phyloP scores from a whole-genome alignment of 2,329 filamentous ascomycete genomes.

The Claviceps sp. region DNA sequence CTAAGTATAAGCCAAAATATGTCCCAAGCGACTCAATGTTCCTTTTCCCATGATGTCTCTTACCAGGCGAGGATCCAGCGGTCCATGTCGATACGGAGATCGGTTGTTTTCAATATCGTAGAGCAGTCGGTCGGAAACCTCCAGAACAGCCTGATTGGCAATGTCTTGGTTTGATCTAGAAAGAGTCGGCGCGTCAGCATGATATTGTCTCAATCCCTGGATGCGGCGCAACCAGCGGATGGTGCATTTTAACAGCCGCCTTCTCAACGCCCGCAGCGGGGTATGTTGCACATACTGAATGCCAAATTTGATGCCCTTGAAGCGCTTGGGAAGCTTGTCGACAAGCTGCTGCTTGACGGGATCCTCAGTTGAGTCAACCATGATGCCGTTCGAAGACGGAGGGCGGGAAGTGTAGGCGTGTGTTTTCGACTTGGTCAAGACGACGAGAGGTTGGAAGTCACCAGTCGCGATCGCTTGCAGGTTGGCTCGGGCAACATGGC shows the following conservation, averaged over 20 bases:
- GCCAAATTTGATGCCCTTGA: conserved; percentile 84
- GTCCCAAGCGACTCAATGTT: neutral
- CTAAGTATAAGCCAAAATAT: neutral
- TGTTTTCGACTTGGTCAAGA: neutral
- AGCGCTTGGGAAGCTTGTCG: conserved; percentile 75
- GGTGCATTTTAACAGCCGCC: too few species aligned
- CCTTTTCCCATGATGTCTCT: conserved; percentile 5
- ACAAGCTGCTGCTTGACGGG: conserved; percentile 37
- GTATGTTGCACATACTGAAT: conserved; percentile 31
- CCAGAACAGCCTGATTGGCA: conserved; percentile 85
- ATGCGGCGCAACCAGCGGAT: neutral
- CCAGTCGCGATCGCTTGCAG: conserved; percentile 3
- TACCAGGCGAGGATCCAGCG: conserved; percentile 71
- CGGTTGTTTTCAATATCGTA: conserved; percentile 80
- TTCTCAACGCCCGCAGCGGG: neutral
- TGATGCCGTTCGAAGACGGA: neutral
- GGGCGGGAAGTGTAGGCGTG: neutral
- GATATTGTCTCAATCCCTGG: neutral
- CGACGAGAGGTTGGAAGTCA: conserved; percentile 2
- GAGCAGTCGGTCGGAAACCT: conserved; percentile 85
- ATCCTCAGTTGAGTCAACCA: conserved; percentile 5
- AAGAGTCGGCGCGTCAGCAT: neutral
- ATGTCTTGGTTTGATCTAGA: conserved; percentile 79
- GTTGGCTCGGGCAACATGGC: conserved; percentile 5
- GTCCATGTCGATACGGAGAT: conserved; percentile 65